A percentile compares a stretch with the other conserved stretches of the same genome.
phyloP scores from a whole-genome alignment of 1,284 basidiomycete genomes.

The Flammula alnicola region DNA sequence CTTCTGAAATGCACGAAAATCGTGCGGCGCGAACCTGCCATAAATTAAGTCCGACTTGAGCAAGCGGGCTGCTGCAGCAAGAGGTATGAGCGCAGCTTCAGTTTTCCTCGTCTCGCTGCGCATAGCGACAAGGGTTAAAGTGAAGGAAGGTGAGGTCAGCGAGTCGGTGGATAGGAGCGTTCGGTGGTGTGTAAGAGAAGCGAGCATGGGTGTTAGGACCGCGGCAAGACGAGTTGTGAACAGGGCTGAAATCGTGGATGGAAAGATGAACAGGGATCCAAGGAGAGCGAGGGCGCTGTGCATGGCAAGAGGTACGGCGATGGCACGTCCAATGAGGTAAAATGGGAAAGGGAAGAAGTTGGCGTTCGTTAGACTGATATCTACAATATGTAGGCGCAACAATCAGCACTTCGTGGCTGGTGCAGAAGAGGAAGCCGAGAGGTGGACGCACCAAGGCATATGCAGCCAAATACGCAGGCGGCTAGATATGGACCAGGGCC shows the following conservation, averaged over 20 bases:
- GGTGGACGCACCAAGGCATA: constrained; percentile 49
- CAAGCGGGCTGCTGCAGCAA: constrained; percentile 59
- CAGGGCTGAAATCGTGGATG: constrained; percentile 65
- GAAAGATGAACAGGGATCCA: constrained; percentile 64
- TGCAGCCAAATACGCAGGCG: constrained; percentile 61
- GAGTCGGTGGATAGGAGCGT: constrained; percentile 42
- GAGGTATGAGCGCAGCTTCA: constrained; percentile 58
- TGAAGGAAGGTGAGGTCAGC: constrained; percentile 52
- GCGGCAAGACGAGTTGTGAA: constrained; percentile 59
- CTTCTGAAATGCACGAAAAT: constrained; percentile 60
- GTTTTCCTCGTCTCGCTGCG: constrained; percentile 46
- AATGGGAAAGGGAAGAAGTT: constrained; percentile 70
- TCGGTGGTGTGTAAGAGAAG: constrained; percentile 4
- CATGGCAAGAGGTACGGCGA: constrained; percentile 65
- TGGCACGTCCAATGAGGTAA: constrained; percentile 57
- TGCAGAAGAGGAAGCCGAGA: constrained; percentile 1
- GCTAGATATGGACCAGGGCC: constrained; percentile 72
- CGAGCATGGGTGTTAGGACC: constrained; percentile 49
- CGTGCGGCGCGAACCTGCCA: constrained; percentile 63
- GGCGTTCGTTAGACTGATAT: constrained; percentile 64
- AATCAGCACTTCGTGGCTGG: neutral
- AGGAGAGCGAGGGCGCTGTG: constrained; percentile 65
- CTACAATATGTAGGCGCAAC: no score
- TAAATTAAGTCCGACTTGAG: constrained; percentile 69
- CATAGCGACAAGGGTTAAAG: constrained; percentile 38